phyloP scores from a whole-genome alignment of 75 land plant species.

The Isoetes taiwanensis region DNA sequence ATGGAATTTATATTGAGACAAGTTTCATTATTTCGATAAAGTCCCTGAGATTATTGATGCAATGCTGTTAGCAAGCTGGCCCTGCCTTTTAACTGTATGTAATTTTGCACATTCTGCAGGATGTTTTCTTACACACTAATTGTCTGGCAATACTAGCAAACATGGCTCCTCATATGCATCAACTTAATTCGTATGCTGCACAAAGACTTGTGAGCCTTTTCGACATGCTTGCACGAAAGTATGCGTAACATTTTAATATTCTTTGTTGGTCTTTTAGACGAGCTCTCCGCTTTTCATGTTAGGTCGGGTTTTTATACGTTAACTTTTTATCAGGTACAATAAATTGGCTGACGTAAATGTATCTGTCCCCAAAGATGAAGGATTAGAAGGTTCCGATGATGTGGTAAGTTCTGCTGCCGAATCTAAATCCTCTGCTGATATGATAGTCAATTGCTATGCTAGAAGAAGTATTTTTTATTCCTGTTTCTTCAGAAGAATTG shows the following conservation, averaged over 20 bases:
- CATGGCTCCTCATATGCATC: constrained; percentile 90
- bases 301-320: not conserved
- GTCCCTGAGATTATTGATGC: no score
- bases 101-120: constrained; percentile 28
- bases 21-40: no score
- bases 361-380: no score
- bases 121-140: constrained; percentile 82
- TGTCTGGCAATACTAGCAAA: constrained; percentile 85
- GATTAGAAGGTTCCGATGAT: constrained; percentile 27
- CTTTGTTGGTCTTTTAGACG: not conserved
- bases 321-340: constrained; percentile 33
- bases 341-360: constrained; percentile 39
- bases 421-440: no score
- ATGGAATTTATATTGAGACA: no score
- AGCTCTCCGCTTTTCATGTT: not conserved
- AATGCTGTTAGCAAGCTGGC: no score
- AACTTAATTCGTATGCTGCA: constrained; percentile 78
- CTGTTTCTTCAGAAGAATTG: no score
- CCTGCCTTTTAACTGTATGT: no score
- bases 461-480: no score
- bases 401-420: no score
- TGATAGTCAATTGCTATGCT: no score
- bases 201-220: constrained; percentile 91
- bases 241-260: constrained; percentile 13
- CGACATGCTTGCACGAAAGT: constrained; percentile 84